These are phyloP conservation scores for Penicillium sp. DNA, from an alignment of 2,329 filamentous ascomycete genomes.

Conservation along the genomic window DNA sequence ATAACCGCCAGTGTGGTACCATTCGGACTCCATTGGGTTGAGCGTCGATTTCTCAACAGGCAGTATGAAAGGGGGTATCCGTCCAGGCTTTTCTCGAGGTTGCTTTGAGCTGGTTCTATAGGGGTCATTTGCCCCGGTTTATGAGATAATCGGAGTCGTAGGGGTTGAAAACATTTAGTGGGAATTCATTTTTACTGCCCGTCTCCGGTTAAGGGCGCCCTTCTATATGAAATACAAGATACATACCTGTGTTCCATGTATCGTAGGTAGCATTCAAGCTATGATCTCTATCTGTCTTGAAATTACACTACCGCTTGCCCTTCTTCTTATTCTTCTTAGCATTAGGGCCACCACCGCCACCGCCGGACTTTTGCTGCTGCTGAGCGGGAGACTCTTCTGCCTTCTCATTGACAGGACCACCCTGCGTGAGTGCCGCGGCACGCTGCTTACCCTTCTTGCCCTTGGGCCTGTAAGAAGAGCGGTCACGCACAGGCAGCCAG, in stretches of 20 bases:
- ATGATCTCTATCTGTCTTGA: not conserved
- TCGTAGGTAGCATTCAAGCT: conserved; percentile 13
- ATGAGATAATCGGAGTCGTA: not conserved
- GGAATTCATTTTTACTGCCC: not conserved
- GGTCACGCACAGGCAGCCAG: conserved; percentile 87
- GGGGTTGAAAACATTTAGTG: not conserved
- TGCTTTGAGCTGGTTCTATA: not conserved
- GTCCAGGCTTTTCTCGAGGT: not conserved
- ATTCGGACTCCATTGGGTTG: conserved; percentile 36
- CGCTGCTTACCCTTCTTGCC: conserved; percentile 89
- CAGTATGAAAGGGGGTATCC: too few relatives aligned
- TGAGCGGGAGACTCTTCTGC: conserved; percentile 52
- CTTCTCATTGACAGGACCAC: conserved; percentile 74
- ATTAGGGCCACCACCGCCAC: conserved; percentile 36
- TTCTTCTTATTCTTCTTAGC: conserved; percentile 52
- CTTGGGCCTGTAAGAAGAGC: conserved; percentile 84
- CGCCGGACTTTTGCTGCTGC: conserved; percentile 33
- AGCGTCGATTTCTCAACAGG: not conserved
- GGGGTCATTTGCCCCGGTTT: too few relatives aligned
- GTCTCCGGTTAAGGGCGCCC: not conserved
- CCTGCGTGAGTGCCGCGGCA: conserved; percentile 75
- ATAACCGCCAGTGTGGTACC: conserved; percentile 36
- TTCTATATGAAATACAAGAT: not conserved
- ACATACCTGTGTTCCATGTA: not conserved
- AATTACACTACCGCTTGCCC: conserved; percentile 44